phyloP scores from a whole-genome alignment of 2,329 filamentous ascomycete species.

The Pleoardoris graminearum region DNA sequence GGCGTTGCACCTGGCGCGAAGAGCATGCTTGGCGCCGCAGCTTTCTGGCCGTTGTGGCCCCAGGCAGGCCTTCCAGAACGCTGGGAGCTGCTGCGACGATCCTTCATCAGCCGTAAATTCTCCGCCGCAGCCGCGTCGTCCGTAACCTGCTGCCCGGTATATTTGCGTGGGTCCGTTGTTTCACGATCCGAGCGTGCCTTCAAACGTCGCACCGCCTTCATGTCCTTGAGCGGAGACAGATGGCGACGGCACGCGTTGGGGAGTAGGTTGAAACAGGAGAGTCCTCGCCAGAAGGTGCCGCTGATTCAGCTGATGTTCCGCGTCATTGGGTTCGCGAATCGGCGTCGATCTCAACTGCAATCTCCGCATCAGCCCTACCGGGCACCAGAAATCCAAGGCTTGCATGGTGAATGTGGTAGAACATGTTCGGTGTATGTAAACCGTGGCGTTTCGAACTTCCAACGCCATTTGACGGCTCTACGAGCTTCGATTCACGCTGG shows the following conservation, averaged over 20 bases:
- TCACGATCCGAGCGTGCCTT: background rate
- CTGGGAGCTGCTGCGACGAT: background rate
- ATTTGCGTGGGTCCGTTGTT: background rate
- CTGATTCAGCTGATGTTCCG: background rate
- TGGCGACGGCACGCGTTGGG: background rate
- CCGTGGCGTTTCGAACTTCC: no score
- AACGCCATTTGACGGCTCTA: no score
- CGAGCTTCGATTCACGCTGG: no score
- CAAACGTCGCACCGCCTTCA: background rate
- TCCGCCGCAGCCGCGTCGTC: background rate
- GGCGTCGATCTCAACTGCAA: background rate
- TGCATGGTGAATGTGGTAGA: background rate
- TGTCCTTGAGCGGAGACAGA: background rate
- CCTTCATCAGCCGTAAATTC: slow-evolving; percentile 5
- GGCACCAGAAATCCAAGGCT: background rate
- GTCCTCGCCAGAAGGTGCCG: background rate
- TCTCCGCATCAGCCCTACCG: background rate
- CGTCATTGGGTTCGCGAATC: background rate
- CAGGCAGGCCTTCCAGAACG: background rate
- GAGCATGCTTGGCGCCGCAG: background rate
- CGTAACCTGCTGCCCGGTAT: background rate
- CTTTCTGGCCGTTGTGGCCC: background rate
- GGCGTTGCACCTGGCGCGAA: background rate
- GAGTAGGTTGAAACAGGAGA: background rate
- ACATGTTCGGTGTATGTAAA: no score